These are phyloP conservation scores for Effrenium voratum DNA, from an alignment of 73 alveolate species.

Conservation along the genomic window DNA sequence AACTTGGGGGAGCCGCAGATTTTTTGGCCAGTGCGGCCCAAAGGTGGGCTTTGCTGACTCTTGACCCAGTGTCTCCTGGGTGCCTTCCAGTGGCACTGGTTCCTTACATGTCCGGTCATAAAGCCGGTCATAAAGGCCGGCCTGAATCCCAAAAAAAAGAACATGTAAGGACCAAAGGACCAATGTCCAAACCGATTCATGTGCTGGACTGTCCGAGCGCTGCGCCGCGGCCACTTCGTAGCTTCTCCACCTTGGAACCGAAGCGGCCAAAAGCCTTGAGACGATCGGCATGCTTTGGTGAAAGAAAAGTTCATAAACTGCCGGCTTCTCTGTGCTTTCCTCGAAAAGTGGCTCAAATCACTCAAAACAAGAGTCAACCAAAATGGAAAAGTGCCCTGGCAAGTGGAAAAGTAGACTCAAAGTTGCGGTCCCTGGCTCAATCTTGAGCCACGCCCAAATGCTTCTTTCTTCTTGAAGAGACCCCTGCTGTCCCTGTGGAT, in stretches of 20 bases:
- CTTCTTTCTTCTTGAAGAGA: too few species aligned
- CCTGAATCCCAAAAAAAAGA: neutral
- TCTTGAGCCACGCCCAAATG: too few species aligned
- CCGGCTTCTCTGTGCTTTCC: too few species aligned
- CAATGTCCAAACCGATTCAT: too few species aligned
- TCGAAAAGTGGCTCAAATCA: too few species aligned
- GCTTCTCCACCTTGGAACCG: slow-evolving; percentile 14
- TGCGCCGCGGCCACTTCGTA: slow-evolving; percentile 52
- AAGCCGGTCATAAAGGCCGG: neutral
- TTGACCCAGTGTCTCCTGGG: neutral
- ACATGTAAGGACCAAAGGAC: neutral
- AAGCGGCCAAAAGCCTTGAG: neutral
- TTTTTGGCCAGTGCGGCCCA: neutral
- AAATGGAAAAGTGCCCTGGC: neutral
- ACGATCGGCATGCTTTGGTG: neutral
- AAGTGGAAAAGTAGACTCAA: neutral
- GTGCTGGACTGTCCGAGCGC: neutral
- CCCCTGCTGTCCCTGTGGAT: too few species aligned
- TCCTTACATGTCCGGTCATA: neutral
- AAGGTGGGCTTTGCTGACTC: neutral
- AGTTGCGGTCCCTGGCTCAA: neutral
- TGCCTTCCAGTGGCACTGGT: neutral
- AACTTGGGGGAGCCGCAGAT: neutral
- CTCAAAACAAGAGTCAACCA: too few species aligned
- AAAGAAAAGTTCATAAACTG: neutral